phyloP scores from a whole-genome alignment of 768 basidiomycete genomes.

The Boletales sp. region DNA sequence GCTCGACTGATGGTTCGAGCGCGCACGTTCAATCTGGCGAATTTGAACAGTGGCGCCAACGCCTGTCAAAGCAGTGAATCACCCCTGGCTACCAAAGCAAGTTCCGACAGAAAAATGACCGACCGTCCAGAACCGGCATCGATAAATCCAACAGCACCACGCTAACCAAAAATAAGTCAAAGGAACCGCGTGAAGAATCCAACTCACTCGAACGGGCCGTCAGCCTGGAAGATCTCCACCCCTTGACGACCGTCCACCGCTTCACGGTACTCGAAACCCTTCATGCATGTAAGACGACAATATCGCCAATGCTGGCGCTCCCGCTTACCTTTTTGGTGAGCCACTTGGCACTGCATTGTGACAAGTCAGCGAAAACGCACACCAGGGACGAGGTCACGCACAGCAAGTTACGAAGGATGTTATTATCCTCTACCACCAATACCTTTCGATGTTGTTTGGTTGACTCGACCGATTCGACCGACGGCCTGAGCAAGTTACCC shows the following conservation, averaged over 20 bases:
- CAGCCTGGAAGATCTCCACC: slow-evolving; percentile 65
- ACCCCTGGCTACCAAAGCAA: background rate
- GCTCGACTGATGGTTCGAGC: slow-evolving; percentile 30
- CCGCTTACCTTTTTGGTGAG: slow-evolving; percentile 48
- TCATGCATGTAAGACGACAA: slow-evolving; percentile 1
- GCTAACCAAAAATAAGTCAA: slow-evolving; percentile 37
- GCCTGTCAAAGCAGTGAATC: slow-evolving; percentile 39
- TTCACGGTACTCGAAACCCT: slow-evolving; percentile 74
- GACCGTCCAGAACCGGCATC: slow-evolving; percentile 92
- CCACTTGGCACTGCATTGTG: slow-evolving; percentile 52
- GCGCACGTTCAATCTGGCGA: slow-evolving; percentile 61
- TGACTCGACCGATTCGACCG: slow-evolving; percentile 49
- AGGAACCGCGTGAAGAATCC: background rate
- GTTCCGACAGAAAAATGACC: slow-evolving; percentile 9
- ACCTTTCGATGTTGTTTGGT: slow-evolving; percentile 54
- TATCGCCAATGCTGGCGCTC: background rate
- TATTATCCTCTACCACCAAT: slow-evolving; percentile 89
- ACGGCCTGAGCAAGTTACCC: slow-evolving; percentile 68
- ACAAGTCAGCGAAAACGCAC: slow-evolving; percentile 7
- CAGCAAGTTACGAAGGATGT: slow-evolving; percentile 78
- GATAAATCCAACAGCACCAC: slow-evolving; percentile 86
- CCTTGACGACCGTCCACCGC: slow-evolving; percentile 86
- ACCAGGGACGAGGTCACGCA: slow-evolving; percentile 37
- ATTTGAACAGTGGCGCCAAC: slow-evolving; percentile 83
- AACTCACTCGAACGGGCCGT: slow-evolving; percentile 85